Evolutionary conservation across 805 yeast genomes (phyloP), one percentile per base, ranked within the genome.

Genomic region (Ogataea philodendri): DNA sequence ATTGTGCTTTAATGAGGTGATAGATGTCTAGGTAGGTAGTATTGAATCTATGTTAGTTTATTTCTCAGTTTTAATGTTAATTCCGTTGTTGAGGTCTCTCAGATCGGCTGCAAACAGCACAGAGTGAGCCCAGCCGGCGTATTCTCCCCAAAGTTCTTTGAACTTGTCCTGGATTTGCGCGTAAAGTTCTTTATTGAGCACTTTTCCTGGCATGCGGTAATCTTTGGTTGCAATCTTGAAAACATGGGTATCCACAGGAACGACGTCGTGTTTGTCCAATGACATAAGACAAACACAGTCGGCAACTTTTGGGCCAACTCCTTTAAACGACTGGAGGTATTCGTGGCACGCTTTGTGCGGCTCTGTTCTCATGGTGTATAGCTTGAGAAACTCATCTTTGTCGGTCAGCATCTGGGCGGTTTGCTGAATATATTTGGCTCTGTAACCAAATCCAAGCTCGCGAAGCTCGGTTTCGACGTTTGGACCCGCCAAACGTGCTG

Each of bases 51-150:
- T 28, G 26, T 19, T 15, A 22, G 27, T 21, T 26, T 20, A 31
- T 26, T 26, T 36, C 26, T 35, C 36, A 9, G 23, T 28, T 15
- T 34, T 45, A 8, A 24, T 30, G 41, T 78, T 79, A 11, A 78
- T 60, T 1, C 93, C 93, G 51, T 79, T 81, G 37, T 84, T 74
- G 39, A 85, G 67, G 41, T 84, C 88, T 32, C 63, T 62, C 37
- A 89, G 68, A 53, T 88, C 96, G 5, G 88, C 85, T 0, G 97
- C 82, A 60, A 89, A 89, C 39, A 89, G 66, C 8, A 90, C 87
- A n/a, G 90, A 83, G 53, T 90, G 98, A 0, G 97, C 97, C 98
- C 98, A 93, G 0, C 98, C 98, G 2, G 98, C 97, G 55, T 83
- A 84, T 1, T 74, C 74, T 0, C 96, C 97, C 90, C 96, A 93